Evolutionary conservation across 1,284 basidiomycete genomes (phyloP).

Genomic region (Pseudozyma tsukubaensis): DNA sequence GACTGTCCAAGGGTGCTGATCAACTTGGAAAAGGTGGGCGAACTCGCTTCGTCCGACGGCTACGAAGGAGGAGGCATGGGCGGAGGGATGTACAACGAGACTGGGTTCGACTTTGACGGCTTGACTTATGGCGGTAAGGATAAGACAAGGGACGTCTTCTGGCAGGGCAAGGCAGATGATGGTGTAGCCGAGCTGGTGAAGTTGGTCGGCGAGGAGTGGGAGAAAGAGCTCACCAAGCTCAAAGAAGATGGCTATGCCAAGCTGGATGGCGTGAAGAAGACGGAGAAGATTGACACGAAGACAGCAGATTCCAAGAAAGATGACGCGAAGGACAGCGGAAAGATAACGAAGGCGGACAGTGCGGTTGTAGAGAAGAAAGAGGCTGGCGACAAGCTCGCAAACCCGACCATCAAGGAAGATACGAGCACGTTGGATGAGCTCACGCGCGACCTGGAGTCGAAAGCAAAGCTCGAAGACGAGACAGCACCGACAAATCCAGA

Average conservation of each 20-base stretch:
- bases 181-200: constrained; percentile 48
- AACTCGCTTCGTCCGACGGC: constrained; percentile 69
- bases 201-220: constrained; percentile 53
- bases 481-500: background rate
- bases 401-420: constrained; percentile 25
- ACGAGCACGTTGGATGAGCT: constrained; percentile 28
- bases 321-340: background rate
- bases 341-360: background rate
- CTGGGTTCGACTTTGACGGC: constrained; percentile 65
- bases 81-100: constrained; percentile 35
- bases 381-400: constrained; percentile 1
- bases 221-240: constrained; percentile 32
- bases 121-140: constrained; percentile 38
- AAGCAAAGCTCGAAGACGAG: constrained; percentile 27
- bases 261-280: constrained; percentile 16
- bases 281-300: background rate
- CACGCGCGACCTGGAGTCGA: constrained; percentile 21
- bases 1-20: constrained; percentile 72
- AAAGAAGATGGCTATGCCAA: constrained; percentile 25
- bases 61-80: constrained; percentile 68
- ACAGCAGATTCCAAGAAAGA: background rate
- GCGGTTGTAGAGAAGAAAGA: background rate
- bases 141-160: constrained; percentile 58
- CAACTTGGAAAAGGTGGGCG: constrained; percentile 73
- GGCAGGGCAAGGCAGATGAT: constrained; percentile 58